Evolutionary conservation across 495 filamentous ascomycete genomes (phyloP).

Genomic region (Lasiosphaeria hispida): DNA sequence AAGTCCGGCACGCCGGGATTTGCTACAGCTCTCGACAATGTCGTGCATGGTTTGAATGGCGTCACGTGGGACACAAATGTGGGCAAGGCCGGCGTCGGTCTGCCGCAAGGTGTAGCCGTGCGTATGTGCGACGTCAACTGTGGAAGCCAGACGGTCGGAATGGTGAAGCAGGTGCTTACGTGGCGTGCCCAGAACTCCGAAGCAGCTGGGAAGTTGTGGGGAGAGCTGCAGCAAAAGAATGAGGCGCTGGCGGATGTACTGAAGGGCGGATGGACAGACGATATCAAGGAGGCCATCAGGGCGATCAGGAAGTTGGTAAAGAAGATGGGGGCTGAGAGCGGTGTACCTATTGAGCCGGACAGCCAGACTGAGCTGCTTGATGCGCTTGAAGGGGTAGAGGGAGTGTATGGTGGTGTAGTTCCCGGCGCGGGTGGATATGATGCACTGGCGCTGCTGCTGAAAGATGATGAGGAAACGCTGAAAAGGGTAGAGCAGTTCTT

Average conservation of each 20-base stretch:
- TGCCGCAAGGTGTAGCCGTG: slow-evolving; percentile 73
- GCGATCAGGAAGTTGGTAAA: slow-evolving; percentile 57
- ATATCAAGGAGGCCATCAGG: slow-evolving; percentile 37
- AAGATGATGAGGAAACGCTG: slow-evolving; percentile 68
- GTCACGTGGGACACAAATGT: slow-evolving; percentile 73
- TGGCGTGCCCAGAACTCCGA: slow-evolving; percentile 71
- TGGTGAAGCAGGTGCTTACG: slow-evolving; percentile 86
- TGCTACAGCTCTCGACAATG: slow-evolving; percentile 55
- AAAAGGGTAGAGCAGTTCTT: slow-evolving; percentile 61
- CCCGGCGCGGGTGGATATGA: slow-evolving; percentile 95
- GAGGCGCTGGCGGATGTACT: slow-evolving; percentile 66
- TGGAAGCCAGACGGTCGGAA: slow-evolving; percentile 86
- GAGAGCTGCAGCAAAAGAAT: slow-evolving; percentile 69
- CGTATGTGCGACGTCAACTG: slow-evolving; percentile 96
- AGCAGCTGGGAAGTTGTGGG: slow-evolving; percentile 70
- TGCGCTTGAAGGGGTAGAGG: slow-evolving; percentile 64
- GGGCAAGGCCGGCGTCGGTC: slow-evolving; percentile 60
- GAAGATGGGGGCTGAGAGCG: slow-evolving; percentile 68
- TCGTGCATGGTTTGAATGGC: slow-evolving; percentile 53
- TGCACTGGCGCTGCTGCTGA: slow-evolving; percentile 77
- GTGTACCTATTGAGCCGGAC: slow-evolving; percentile 86
- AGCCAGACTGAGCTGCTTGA: slow-evolving; percentile 84
- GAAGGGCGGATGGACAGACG: slow-evolving; percentile 37
- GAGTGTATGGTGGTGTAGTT: slow-evolving; percentile 87
- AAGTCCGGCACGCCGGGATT: slow-evolving; percentile 65